Conservation (phyloP, 2,329 filamentous ascomycete genomes). For the Paraconiothyrium brasiliense region DNA sequence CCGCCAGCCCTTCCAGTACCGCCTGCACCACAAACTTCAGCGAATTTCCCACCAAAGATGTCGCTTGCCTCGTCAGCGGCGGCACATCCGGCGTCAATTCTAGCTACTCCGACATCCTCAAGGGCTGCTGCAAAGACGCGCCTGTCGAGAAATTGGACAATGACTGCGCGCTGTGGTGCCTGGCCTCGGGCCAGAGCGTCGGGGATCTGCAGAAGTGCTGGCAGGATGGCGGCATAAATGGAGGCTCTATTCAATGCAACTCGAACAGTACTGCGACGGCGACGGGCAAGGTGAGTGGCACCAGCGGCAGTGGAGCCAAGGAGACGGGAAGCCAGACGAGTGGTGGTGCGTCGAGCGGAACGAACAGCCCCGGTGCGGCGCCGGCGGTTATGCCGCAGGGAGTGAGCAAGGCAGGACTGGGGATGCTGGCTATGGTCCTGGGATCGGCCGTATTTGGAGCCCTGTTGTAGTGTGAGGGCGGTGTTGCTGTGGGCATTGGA, state of each 20-base stretch:
- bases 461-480: conserved; percentile 29
- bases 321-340: conserved; percentile 16
- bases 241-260: conserved; percentile 37
- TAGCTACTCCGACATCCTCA: conserved; percentile 36
- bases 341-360: conserved; percentile 22
- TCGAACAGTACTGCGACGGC: conserved; percentile 37
- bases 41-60: conserved; percentile 38
- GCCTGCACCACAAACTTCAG: conserved; percentile 39
- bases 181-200: conserved; percentile 37
- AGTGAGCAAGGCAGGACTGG: conserved; percentile 40
- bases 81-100: conserved; percentile 33
- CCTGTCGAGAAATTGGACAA: conserved; percentile 41
- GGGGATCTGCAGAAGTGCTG: conserved; percentile 40
- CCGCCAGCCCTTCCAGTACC: conserved; percentile 24
- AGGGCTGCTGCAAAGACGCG: conserved; percentile 44
- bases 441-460: conserved; percentile 39
- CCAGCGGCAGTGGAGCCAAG: conserved; percentile 21
- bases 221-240: conserved; percentile 34
- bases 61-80: conserved; percentile 40
- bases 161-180: conserved; percentile 43
- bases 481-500: neutral
- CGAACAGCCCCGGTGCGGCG: conserved; percentile 28
- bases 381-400: conserved; percentile 23
- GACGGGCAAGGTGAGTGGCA: conserved; percentile 30
- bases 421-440: conserved; percentile 39